phyloP scores from a whole-genome alignment of 495 filamentous ascomycete species.

The Astrothelium macrocarpum region DNA sequence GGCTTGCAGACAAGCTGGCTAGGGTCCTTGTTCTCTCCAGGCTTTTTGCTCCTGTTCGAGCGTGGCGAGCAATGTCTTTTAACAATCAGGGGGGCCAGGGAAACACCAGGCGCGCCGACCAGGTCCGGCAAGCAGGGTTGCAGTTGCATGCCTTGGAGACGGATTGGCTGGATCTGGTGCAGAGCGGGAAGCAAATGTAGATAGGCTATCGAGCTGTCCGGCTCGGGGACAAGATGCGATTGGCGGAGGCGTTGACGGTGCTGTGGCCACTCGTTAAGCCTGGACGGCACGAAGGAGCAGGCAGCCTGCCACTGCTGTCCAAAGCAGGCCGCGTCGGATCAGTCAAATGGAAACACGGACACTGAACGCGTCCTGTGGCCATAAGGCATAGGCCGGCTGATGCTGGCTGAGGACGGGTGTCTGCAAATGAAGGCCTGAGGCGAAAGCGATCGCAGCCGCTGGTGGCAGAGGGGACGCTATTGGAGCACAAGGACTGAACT shows the following conservation, averaged over 20 bases:
- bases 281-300: conserved; percentile 3
- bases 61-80: not conserved
- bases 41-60: conserved; percentile 1
- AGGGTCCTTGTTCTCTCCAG: not conserved
- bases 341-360: conserved; percentile 6
- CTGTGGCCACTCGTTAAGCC: not conserved
- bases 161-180: conserved; percentile 6
- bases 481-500: not conserved
- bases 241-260: not conserved
- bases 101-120: not conserved
- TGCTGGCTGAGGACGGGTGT: not conserved
- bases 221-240: not conserved
- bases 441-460: not conserved
- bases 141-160: not conserved
- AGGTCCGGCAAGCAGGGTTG: conserved; percentile 3
- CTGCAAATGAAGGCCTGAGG: not conserved
- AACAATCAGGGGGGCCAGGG: not conserved
- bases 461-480: not conserved
- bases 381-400: not conserved
- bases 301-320: not conserved
- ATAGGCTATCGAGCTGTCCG: conserved; percentile 3
- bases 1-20: not conserved
- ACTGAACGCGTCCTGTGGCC: not conserved
- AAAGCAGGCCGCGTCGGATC: not conserved
- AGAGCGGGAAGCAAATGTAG: conserved; percentile 2